Evolutionary conservation across 306 rosid species (phyloP).

Genomic region (Fragaria iinumae): DNA sequence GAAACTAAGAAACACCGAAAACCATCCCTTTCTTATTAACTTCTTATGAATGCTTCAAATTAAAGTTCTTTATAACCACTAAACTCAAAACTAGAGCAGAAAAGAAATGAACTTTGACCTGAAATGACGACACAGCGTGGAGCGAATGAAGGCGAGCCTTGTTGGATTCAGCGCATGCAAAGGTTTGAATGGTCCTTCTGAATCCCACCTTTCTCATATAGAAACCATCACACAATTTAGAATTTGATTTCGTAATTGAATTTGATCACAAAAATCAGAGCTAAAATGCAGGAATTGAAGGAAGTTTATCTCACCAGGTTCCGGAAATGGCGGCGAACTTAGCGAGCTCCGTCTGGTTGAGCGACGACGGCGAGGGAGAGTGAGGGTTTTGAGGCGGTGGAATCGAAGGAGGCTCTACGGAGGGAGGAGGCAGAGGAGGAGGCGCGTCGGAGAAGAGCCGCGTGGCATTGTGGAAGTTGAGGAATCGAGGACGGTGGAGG

Average conservation of each 20-base stretch:
- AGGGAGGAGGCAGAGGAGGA: constrained; percentile 16
- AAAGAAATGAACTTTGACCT: constrained; percentile 34
- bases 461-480: constrained; percentile 3
- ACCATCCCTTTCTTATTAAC: not conserved
- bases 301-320: constrained; percentile 46
- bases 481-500: constrained; percentile 9
- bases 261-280: not conserved
- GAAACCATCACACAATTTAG: not conserved
- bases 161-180: constrained; percentile 88
- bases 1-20: not conserved
- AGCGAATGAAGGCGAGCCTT: constrained; percentile 77
- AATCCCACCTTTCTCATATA: constrained; percentile 72
- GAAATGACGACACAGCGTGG: constrained; percentile 81
- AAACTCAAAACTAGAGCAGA: not conserved
- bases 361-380: constrained; percentile 45
- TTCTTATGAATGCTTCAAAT: not conserved
- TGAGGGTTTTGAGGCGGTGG: constrained; percentile 32
- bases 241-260: not conserved
- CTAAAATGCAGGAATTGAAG: not conserved
- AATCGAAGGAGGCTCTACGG: constrained; percentile 13
- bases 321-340: constrained; percentile 76
- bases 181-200: constrained; percentile 93
- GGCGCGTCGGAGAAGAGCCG: constrained; percentile 44
- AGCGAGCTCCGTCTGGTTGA: constrained; percentile 61
- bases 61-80: not conserved